A percentile compares a stretch with the other conserved stretches of the same genome.
These are phyloP conservation scores for Prunus davidiana DNA, from an alignment of 306 rosid species.

Conservation along the genomic window DNA sequence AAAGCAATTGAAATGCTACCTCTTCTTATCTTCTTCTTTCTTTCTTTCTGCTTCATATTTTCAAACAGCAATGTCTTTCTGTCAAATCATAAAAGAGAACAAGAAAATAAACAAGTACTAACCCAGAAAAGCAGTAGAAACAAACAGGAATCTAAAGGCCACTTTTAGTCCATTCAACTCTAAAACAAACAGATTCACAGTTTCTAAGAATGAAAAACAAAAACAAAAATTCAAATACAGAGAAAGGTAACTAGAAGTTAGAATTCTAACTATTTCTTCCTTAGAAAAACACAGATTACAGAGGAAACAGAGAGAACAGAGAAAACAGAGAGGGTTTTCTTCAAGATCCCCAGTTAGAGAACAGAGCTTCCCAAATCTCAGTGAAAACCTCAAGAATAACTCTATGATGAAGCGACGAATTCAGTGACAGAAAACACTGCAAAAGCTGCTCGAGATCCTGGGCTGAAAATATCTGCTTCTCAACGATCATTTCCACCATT, in stretches of 20 bases:
- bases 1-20: conserved; percentile 10
- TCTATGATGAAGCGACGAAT: conserved; percentile 66
- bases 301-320: conserved; percentile 5
- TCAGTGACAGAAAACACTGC: conserved; percentile 81
- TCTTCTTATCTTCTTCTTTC: conserved; percentile 18
- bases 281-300: neutral
- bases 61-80: conserved; percentile 18
- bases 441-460: conserved; percentile 76
- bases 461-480: conserved; percentile 77
- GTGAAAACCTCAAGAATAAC: conserved; percentile 81
- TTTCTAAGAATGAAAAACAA: neutral
- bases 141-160: neutral
- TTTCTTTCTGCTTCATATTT: conserved; percentile 19
- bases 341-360: conserved; percentile 60
- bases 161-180: neutral
- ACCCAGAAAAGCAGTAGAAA: neutral
- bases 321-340: conserved; percentile 18
- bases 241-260: conserved; percentile 29
- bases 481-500: conserved; percentile 94
- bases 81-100: neutral
- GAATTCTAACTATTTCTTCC: conserved; percentile 26
- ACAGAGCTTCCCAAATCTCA: conserved; percentile 91
- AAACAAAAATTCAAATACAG: neutral
- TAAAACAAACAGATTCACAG: neutral
- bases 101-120: neutral